Percentiles rank a stretch among this genome's conserved stretches.
Conservation (phyloP, 129 eudicot species). For the Erigeron canadensis region DNA sequence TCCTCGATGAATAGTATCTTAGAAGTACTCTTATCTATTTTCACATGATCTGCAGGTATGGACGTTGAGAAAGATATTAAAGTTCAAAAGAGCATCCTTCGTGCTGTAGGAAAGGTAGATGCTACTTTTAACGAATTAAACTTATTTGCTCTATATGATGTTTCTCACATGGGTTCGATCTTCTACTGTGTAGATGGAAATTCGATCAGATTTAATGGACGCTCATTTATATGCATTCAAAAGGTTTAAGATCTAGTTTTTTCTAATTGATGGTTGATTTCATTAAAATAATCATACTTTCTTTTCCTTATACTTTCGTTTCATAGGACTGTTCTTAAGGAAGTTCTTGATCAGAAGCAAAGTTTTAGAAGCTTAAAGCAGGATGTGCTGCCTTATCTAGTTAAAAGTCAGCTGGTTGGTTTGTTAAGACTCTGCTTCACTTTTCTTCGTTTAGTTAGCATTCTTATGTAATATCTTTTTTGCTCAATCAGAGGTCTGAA, state of each 20-base stretch:
- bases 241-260: constrained; percentile 56
- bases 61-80: constrained; percentile 79
- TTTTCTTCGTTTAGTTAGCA: neutral
- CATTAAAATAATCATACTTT: constrained; percentile 11
- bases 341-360: constrained; percentile 75
- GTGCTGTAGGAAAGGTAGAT: constrained; percentile 85
- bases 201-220: constrained; percentile 92
- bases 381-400: constrained; percentile 92
- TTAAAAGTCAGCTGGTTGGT: constrained; percentile 86
- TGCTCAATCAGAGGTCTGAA: constrained; percentile 66
- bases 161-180: constrained; percentile 21
- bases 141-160: neutral
- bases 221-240: constrained; percentile 97
- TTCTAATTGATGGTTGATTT: neutral
- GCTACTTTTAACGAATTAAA: too few relatives aligned
- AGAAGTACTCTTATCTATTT: neutral
- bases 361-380: constrained; percentile 74
- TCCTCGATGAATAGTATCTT: constrained; percentile 1
- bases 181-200: constrained; percentile 66
- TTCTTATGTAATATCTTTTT: constrained; percentile 13
- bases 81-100: constrained; percentile 83
- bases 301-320: constrained; percentile 11
- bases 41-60: constrained; percentile 43
- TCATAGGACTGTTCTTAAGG: constrained; percentile 75
- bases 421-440: constrained; percentile 17